Evolutionary conservation across 1,284 basidiomycete species (phyloP).

Genomic region (Rhodofomes roseus): DNA sequence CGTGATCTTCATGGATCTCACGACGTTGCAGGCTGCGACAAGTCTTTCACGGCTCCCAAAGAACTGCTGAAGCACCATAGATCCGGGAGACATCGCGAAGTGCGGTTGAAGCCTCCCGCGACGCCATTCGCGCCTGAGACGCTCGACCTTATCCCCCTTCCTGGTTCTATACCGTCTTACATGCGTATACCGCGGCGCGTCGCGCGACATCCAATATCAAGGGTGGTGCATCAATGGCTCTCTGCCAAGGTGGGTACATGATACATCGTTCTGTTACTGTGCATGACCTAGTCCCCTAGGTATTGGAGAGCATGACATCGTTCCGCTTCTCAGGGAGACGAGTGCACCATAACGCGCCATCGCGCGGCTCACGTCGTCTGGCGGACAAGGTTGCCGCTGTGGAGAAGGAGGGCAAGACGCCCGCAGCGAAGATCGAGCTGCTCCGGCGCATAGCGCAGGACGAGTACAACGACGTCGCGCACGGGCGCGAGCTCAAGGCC

Average conservation of each 20-base stretch:
- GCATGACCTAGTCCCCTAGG: constrained; percentile 16
- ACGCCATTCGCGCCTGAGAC: constrained; percentile 31
- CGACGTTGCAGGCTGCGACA: constrained; percentile 36
- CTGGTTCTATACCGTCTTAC: constrained; percentile 43
- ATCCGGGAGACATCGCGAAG: constrained; percentile 13
- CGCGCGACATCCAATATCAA: constrained; percentile 38
- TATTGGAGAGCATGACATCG: constrained; percentile 30
- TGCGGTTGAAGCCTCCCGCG: constrained; percentile 30
- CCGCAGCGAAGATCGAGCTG: constrained; percentile 8
- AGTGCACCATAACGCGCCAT: constrained; percentile 19
- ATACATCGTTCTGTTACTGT: not conserved
- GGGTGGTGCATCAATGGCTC: constrained; percentile 44
- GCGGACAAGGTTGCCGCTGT: constrained; percentile 19
- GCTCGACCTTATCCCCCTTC: constrained; percentile 24
- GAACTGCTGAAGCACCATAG: constrained; percentile 35
- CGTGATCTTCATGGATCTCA: not conserved
- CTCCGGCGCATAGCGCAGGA: constrained; percentile 15
- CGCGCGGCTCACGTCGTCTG: constrained; percentile 23
- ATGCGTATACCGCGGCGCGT: constrained; percentile 41
- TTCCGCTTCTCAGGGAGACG: constrained; percentile 22
- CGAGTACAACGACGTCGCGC: constrained; percentile 24
- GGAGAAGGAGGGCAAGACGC: constrained; percentile 16
- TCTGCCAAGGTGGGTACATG: constrained; percentile 47
- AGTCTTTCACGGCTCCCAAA: constrained; percentile 32
- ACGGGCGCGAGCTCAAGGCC: constrained; percentile 9